These are phyloP conservation scores for Vanrija pseudolonga DNA, from an alignment of 1,284 basidiomycete genomes.

Conservation along the genomic window DNA sequence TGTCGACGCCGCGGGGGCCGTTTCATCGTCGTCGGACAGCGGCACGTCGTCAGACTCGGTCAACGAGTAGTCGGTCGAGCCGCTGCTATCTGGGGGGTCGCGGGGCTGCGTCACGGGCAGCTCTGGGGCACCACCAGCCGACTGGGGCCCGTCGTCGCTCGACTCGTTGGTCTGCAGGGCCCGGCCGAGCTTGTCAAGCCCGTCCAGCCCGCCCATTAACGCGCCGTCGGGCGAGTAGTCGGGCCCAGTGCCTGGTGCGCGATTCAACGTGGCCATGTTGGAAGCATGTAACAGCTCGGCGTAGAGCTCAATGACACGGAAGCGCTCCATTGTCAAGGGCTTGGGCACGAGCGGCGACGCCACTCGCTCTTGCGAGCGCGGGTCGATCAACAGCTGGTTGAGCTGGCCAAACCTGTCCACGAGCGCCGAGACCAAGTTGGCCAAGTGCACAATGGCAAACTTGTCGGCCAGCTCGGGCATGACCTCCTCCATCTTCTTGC, in stretches of 20 bases:
- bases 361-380: conserved; percentile 66
- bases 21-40: conserved; percentile 61
- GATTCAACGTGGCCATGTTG: conserved; percentile 94
- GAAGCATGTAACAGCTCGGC: conserved; percentile 97
- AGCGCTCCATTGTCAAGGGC: conserved; percentile 90
- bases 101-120: conserved; percentile 59
- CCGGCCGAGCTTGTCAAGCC: conserved; percentile 74
- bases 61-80: conserved; percentile 50
- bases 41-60: conserved; percentile 67
- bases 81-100: conserved; percentile 63
- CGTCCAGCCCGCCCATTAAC: conserved; percentile 72
- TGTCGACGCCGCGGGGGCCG: conserved; percentile 54
- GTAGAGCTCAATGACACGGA: conserved; percentile 95
- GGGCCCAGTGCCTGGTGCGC: conserved; percentile 62
- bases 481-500: conserved; percentile 69
- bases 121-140: conserved; percentile 58
- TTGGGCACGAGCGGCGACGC: conserved; percentile 66
- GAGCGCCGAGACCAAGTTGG: conserved; percentile 74
- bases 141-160: conserved; percentile 55
- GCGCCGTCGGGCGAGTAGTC: conserved; percentile 76
- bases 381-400: conserved; percentile 66
- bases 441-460: conserved; percentile 88
- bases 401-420: conserved; percentile 68
- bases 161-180: conserved; percentile 59
- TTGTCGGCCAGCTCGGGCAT: conserved; percentile 83